Evolutionary conservation across 768 basidiomycete genomes (phyloP).

Genomic region (Chalciporus piperatus): DNA sequence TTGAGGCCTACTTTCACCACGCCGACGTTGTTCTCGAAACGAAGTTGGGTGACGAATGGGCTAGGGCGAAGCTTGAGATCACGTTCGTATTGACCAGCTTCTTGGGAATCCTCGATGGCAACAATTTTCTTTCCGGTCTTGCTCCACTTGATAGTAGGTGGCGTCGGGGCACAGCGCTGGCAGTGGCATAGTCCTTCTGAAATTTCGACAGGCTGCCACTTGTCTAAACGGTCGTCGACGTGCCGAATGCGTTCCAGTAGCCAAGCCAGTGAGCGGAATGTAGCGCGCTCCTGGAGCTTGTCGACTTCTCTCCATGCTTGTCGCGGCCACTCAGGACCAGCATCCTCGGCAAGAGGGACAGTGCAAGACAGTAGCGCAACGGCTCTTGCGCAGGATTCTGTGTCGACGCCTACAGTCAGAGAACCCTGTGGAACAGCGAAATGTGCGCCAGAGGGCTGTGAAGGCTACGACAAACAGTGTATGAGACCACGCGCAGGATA

Average conservation of each 20-base stretch:
- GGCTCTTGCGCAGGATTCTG: conserved; percentile 69
- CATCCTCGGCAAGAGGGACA: conserved; percentile 68
- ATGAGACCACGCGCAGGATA: conserved; percentile 1
- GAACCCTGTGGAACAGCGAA: conserved; percentile 62
- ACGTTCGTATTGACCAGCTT: conserved; percentile 89
- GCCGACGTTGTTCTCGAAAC: conserved; percentile 59
- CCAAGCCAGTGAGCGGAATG: conserved; percentile 84
- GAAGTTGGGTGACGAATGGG: conserved; percentile 85
- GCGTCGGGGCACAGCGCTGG: conserved; percentile 75
- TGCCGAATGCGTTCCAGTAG: conserved; percentile 78
- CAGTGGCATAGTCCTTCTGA: conserved; percentile 53
- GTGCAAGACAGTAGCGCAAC: conserved; percentile 75
- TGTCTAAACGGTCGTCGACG: conserved; percentile 58
- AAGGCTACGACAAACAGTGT: conserved; percentile 41
- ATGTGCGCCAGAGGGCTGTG: conserved; percentile 49
- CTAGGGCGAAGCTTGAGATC: conserved; percentile 81
- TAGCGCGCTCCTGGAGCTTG: conserved; percentile 78
- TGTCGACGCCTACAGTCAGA: conserved; percentile 49
- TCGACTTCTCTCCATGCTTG: conserved; percentile 79
- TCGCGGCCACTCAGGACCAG: conserved; percentile 76
- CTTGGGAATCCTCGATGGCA: conserved; percentile 78
- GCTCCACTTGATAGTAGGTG: conserved; percentile 77
- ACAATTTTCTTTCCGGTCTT: conserved; percentile 54
- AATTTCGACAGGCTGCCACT: conserved; percentile 63
- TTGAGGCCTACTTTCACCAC: conserved; percentile 85